phyloP scores from a whole-genome alignment of 2,329 filamentous ascomycete genomes.

The Scleromitrula shiraiana region DNA sequence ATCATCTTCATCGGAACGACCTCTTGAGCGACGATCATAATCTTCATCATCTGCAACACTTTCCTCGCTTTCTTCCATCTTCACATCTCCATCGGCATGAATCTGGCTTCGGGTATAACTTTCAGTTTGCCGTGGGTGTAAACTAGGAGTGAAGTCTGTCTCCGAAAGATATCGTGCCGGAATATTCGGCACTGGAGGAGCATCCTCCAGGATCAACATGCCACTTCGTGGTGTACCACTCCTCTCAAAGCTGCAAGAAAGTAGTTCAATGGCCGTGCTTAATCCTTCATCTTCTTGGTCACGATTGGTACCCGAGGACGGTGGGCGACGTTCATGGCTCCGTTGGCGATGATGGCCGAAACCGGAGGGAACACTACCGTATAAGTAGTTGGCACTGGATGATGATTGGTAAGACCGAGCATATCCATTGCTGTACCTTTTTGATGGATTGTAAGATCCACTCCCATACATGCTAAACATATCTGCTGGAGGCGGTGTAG shows the following conservation, averaged over 20 bases:
- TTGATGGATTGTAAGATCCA: conserved; percentile 36
- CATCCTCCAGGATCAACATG: conserved; percentile 60
- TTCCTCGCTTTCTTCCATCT: conserved; percentile 59
- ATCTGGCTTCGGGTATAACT: conserved; percentile 50
- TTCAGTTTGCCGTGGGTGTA: conserved; percentile 56
- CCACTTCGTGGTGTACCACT: conserved; percentile 54
- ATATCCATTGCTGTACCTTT: conserved; percentile 53
- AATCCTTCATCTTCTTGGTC: conserved; percentile 79
- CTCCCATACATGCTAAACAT: conserved; percentile 43
- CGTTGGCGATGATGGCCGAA: conserved; percentile 52
- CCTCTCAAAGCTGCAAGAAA: conserved; percentile 77
- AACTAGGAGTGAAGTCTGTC: conserved; percentile 45
- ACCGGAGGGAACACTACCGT: conserved; percentile 45
- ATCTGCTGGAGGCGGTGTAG: conserved; percentile 72
- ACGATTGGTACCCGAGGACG: conserved; percentile 67
- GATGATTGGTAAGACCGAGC: conserved; percentile 77
- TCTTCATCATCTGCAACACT: conserved; percentile 59
- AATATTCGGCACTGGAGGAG: conserved; percentile 81
- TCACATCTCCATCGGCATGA: conserved; percentile 53
- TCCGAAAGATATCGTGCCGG: conserved; percentile 68
- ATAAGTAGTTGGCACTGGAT: conserved; percentile 44
- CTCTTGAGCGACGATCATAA: conserved; percentile 49
- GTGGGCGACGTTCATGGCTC: conserved; percentile 68
- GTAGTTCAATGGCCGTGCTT: conserved; percentile 80
- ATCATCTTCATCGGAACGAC: conserved; percentile 78